These are phyloP conservation scores for Fraxinus greggii DNA, from an alignment of 305 asterid species.

Conservation along the genomic window DNA sequence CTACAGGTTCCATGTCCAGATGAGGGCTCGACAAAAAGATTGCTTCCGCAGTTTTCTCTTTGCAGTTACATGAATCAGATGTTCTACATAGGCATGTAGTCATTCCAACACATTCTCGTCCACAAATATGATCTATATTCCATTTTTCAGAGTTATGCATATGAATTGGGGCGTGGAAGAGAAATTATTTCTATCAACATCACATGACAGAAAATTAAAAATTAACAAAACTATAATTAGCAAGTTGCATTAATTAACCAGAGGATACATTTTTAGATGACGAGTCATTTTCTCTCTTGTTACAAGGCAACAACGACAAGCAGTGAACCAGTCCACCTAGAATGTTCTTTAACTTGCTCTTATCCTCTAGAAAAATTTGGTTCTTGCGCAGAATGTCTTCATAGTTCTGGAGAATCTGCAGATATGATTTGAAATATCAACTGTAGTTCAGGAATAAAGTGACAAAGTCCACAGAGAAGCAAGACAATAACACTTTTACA, in stretches of 20 bases:
- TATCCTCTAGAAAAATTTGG: conserved; percentile 71
- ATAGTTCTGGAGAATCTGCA: conserved; percentile 78
- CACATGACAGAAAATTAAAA: conserved; percentile 2
- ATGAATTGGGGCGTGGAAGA: conserved; percentile 6
- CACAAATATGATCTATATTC: background rate
- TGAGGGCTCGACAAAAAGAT: background rate
- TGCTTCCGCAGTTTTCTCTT: background rate
- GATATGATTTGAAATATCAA: conserved; percentile 2
- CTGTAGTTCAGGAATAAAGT: conserved; percentile 7
- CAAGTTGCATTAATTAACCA: background rate
- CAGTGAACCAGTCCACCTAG: conserved; percentile 78
- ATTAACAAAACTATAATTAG: background rate
- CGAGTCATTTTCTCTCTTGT: conserved; percentile 45
- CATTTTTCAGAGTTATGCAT: background rate
- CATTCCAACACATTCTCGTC: background rate
- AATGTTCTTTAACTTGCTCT: conserved; percentile 64
- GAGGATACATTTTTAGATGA: conserved; percentile 52
- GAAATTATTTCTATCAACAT: background rate
- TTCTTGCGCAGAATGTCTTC: conserved; percentile 64
- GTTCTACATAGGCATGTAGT: background rate
- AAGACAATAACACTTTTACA: background rate
- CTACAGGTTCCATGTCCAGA: background rate
- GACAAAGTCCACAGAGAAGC: conserved; percentile 16
- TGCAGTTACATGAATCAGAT: background rate
- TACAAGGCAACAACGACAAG: conserved; percentile 66